Percentiles rank a stretch among this genome's conserved stretches.
Conservation (phyloP, 768 basidiomycete genomes). For the Boletus rufocinnamomeus region DNA sequence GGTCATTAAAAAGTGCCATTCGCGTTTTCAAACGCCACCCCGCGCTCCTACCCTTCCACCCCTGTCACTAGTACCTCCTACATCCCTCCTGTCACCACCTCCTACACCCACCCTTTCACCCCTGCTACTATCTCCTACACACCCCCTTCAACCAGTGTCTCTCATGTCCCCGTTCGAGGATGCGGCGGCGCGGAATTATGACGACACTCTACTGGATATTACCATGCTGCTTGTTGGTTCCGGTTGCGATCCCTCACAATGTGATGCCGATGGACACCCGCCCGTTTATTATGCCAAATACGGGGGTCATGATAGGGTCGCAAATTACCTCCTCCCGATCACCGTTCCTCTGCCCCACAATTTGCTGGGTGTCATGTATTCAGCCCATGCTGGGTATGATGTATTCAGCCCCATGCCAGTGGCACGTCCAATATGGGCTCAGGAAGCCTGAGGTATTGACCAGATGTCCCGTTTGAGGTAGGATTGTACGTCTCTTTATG, state of each 20-base stretch:
- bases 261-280: background rate
- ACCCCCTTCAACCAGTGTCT: too few relatives aligned
- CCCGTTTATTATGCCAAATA: background rate
- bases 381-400: background rate
- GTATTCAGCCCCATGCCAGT: background rate
- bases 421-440: background rate
- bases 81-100: too few relatives aligned
- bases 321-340: background rate
- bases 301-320: background rate
- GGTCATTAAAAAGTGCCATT: background rate
- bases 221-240: background rate
- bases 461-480: background rate
- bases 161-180: too few relatives aligned
- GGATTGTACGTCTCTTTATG: background rate
- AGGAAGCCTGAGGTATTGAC: background rate
- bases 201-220: background rate
- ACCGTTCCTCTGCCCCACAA: background rate
- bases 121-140: too few relatives aligned
- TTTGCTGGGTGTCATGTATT: background rate
- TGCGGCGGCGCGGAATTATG: too few relatives aligned
- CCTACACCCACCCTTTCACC: background rate
- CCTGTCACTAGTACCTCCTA: too few relatives aligned
- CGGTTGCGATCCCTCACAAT: slow-evolving; percentile 5
- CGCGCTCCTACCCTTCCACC: too few relatives aligned
- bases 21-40: background rate